Evolutionary conservation across 2,329 filamentous ascomycete genomes (phyloP).

Genomic region (Neofusicoccum kwambonambiense): DNA sequence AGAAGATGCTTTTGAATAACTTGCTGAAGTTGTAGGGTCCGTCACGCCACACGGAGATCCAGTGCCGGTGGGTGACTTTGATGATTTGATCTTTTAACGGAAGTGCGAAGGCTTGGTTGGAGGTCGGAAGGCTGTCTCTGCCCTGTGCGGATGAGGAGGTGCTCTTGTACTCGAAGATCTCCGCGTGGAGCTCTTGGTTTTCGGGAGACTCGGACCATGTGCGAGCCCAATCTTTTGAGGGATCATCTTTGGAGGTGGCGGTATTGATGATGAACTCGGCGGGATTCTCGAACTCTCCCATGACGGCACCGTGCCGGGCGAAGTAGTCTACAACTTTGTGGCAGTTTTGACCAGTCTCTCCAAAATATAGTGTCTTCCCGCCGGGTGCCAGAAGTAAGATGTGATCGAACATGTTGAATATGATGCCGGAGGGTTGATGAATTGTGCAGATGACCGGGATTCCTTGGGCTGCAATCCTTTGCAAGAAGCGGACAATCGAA

Average conservation of each 20-base stretch:
- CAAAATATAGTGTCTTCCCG: constrained; percentile 66
- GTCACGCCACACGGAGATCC: constrained; percentile 64
- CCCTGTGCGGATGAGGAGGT: constrained; percentile 27
- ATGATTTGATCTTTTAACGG: constrained; percentile 41
- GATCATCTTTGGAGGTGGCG: constrained; percentile 52
- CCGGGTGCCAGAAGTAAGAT: constrained; percentile 63
- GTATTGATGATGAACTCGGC: constrained; percentile 54
- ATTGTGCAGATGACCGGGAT: no score
- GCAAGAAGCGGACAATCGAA: constrained; percentile 62
- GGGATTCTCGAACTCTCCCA: constrained; percentile 53
- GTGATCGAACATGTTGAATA: constrained; percentile 61
- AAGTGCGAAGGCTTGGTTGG: constrained; percentile 51
- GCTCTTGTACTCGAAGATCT: constrained; percentile 50
- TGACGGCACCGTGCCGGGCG: constrained; percentile 50
- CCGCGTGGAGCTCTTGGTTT: constrained; percentile 42
- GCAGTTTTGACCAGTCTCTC: constrained; percentile 50
- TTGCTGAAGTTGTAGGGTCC: constrained; percentile 66
- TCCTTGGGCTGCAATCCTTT: constrained; percentile 63
- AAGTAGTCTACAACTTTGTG: constrained; percentile 50
- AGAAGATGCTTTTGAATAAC: constrained; percentile 53
- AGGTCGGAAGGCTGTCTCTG: constrained; percentile 38
- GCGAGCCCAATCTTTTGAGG: constrained; percentile 45
- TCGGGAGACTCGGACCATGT: constrained; percentile 43
- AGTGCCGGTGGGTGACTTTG: constrained; percentile 49
- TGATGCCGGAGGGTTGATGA: no score